Conservation (phyloP, 2,329 filamentous ascomycete genomes). For the Calonectria ilicicola region DNA sequence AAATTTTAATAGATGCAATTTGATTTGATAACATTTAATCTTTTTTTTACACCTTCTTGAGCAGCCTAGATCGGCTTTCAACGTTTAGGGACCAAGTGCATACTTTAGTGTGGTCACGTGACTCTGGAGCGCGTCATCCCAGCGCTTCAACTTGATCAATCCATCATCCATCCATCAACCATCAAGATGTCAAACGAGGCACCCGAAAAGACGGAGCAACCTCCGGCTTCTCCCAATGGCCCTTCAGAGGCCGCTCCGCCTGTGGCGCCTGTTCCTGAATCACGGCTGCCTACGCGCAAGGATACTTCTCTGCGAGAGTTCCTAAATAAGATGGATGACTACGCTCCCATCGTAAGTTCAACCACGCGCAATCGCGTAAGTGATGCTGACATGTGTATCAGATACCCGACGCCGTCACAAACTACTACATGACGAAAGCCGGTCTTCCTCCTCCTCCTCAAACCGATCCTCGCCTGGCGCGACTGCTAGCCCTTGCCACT, state of each 20-base stretch:
- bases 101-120: conserved; percentile 35
- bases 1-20: conserved; percentile 12
- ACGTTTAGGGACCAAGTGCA: neutral
- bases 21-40: neutral
- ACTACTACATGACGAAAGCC: conserved; percentile 97
- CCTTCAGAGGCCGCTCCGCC: conserved; percentile 51
- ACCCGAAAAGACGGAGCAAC: conserved; percentile 49
- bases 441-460: conserved; percentile 93
- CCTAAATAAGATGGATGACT: conserved; percentile 96
- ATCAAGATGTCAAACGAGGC: conserved; percentile 51
- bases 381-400: conserved; percentile 52
- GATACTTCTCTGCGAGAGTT: conserved; percentile 95
- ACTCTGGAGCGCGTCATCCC: conserved; percentile 23
- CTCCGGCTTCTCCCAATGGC: conserved; percentile 43
- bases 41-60: neutral
- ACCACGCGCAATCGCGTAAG: neutral
- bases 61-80: neutral
- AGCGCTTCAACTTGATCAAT: conserved; percentile 24
- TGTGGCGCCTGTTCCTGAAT: conserved; percentile 64
- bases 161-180: conserved; percentile 28
- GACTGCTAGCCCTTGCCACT: conserved; percentile 94
- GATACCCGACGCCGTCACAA: conserved; percentile 97
- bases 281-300: conserved; percentile 83
- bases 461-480: conserved; percentile 89
- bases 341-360: conserved; percentile 88